Percentiles rank a stretch among this genome's conserved stretches.
Evolutionary conservation across 352 stramenopile species (phyloP).

Genomic region (Phytophthora pistaciae): DNA sequence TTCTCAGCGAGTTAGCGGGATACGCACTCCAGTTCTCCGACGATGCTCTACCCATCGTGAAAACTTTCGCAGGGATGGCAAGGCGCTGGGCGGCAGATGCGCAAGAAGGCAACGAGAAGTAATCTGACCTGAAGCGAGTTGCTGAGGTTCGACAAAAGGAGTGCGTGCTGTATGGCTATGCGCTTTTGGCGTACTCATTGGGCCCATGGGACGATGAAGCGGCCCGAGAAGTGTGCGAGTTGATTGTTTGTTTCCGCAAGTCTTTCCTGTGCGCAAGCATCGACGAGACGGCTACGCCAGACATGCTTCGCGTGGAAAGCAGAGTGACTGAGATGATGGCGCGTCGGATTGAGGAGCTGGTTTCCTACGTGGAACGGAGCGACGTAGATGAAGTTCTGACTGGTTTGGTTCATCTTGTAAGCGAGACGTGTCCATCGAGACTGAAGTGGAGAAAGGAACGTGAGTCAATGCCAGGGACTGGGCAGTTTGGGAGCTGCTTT

Average conservation of each 20-base stretch:
- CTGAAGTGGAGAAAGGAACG: conserved; percentile 36
- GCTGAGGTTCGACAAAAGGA: conserved; percentile 35
- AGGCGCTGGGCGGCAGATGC: conserved; percentile 37
- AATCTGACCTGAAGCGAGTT: background rate
- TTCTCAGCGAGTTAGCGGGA: conserved; percentile 43
- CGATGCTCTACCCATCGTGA: conserved; percentile 16
- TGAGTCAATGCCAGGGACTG: background rate
- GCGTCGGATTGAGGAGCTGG: conserved; percentile 24
- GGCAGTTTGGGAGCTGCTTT: conserved; percentile 41
- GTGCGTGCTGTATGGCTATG: conserved; percentile 54
- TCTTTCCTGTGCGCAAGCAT: conserved; percentile 35
- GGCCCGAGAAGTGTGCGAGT: conserved; percentile 46
- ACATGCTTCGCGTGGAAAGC: conserved; percentile 25
- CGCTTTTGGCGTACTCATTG: conserved; percentile 40
- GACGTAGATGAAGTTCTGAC: conserved; percentile 13
- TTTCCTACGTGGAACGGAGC: conserved; percentile 15
- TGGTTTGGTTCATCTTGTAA: conserved; percentile 38
- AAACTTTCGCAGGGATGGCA: conserved; percentile 34
- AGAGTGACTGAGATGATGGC: conserved; percentile 51
- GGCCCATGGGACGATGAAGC: conserved; percentile 17
- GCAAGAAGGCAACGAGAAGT: background rate
- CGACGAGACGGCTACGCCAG: conserved; percentile 21
- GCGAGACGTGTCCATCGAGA: conserved; percentile 21
- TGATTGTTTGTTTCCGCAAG: conserved; percentile 56
- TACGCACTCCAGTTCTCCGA: conserved; percentile 40